Conservation (phyloP, 2,329 filamentous ascomycete species). For the Leptographium galeiforme region DNA sequence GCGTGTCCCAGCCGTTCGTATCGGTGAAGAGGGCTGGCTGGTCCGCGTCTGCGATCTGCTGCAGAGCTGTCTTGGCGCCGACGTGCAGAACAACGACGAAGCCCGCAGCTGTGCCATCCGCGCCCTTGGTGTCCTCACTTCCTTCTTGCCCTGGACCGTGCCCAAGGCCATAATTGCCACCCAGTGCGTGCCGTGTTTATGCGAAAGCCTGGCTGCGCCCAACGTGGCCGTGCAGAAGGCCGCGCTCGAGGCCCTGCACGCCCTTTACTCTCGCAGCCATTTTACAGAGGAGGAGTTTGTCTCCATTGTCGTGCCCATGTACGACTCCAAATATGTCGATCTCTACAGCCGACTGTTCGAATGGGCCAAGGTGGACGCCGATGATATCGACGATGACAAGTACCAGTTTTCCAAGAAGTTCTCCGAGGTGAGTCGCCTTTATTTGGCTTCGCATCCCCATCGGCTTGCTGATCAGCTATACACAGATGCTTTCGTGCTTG, state of each 20-base stretch:
- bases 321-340: constrained; percentile 54
- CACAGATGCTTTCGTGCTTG: constrained; percentile 72
- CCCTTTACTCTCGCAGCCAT: constrained; percentile 62
- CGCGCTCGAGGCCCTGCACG: constrained; percentile 70
- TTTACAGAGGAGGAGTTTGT: constrained; percentile 68
- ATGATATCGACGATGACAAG: constrained; percentile 79
- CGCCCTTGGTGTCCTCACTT: constrained; percentile 62
- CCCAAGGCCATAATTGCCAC: constrained; percentile 66
- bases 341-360: constrained; percentile 63
- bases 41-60: constrained; percentile 63
- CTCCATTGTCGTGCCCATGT: constrained; percentile 67
- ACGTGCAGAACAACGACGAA: constrained; percentile 50
- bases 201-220: constrained; percentile 54
- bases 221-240: constrained; percentile 66
- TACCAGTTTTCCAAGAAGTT: constrained; percentile 90
- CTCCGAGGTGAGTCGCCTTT: constrained; percentile 53
- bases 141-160: constrained; percentile 76
- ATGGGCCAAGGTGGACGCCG: constrained; percentile 65
- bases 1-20: constrained; percentile 54
- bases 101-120: constrained; percentile 61
- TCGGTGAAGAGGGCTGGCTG: constrained; percentile 78
- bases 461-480: neutral
- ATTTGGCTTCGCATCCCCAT: neutral
- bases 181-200: constrained; percentile 56
- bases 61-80: constrained; percentile 54